Conservation (phyloP, 225 moss, liverwort and hornwort species). For the Marchantia paleacea region DNA sequence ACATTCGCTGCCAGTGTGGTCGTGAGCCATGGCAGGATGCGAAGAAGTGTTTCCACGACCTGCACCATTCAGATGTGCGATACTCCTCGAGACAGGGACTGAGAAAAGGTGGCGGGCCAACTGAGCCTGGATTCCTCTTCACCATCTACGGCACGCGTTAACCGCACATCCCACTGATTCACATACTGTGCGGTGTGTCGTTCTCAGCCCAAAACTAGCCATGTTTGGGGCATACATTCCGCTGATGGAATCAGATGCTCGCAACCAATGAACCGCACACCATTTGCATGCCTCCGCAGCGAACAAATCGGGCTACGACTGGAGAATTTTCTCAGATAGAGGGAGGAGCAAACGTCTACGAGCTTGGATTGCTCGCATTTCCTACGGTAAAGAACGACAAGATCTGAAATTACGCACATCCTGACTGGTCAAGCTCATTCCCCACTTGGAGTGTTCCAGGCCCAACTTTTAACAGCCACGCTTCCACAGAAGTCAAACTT, state of each 20-base stretch:
- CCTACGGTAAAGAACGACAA: too few species aligned
- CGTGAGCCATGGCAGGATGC: slow-evolving; percentile 72
- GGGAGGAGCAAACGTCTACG: too few species aligned
- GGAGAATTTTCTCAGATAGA: too few species aligned
- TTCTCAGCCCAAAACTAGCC: background rate
- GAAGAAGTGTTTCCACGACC: slow-evolving; percentile 31
- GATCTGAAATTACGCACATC: too few species aligned
- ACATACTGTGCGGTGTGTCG: background rate
- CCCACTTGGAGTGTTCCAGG: too few species aligned
- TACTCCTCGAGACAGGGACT: background rate
- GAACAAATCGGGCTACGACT: too few species aligned
- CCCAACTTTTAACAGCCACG: background rate
- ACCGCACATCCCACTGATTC: background rate
- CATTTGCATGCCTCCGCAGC: too few species aligned
- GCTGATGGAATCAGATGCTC: too few species aligned
- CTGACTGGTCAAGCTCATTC: too few species aligned
- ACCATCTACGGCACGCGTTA: background rate
- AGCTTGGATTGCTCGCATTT: too few species aligned
- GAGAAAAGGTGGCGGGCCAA: background rate
- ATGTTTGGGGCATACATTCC: background rate
- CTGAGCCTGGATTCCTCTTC: background rate
- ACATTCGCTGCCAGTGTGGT: slow-evolving; percentile 75
- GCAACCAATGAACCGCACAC: too few species aligned
- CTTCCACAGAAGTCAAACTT: background rate
- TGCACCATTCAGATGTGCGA: slow-evolving; percentile 23